Base-by-base conservation (phyloP, 208 protist species). In the Acanthamoeba castellanii region DNA sequence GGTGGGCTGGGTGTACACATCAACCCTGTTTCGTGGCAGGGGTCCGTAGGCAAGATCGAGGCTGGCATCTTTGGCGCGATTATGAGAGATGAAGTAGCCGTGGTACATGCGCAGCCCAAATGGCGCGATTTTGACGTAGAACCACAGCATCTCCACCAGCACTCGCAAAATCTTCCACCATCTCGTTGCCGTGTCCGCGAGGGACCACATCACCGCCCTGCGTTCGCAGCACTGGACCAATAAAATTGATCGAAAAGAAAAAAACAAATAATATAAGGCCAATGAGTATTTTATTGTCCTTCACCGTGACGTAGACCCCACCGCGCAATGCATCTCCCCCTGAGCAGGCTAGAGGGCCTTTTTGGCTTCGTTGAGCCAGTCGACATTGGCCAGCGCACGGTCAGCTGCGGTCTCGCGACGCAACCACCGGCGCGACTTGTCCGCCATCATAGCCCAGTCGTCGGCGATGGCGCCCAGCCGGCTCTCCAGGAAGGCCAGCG, bases 361-460 rank as follows among this genome's bases (percentile, higher is more conserved):
- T 37, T 82, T 82, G n/a, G 74, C 74, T 52, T 82, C 74, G 25
- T 82, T 50, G 42, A 82, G 45, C 74, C 74, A 82, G 34, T 27
- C 42, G 8, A 55, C 42, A 34, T 20, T 30, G 74, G 42, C 32
- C 37, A 16, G 22, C 18, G 32, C 0, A 34, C 30, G 8, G 0
- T 52, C 30, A 3, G 47, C 25, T 50, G 66, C 50, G 8, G 59
- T 42, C 37, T 87, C 57, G 22, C 57, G 30, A 11, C n/a, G 45
- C 45, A 93, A 1, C 89, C 89, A 93, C 6, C 89, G 59, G 45
- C 52, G 34, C n/a, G 89, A 76, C 89, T 93, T 93, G 30, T 93
- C 47, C 1, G 89, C 89, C 89, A 93, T 74, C 89, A 93, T 93
- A 25, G 32, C 32, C 89, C 89, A 93, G 30, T 93, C 89, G 11